phyloP scores from a whole-genome alignment of 345 rosid species.

The Hibiscus trionum region DNA sequence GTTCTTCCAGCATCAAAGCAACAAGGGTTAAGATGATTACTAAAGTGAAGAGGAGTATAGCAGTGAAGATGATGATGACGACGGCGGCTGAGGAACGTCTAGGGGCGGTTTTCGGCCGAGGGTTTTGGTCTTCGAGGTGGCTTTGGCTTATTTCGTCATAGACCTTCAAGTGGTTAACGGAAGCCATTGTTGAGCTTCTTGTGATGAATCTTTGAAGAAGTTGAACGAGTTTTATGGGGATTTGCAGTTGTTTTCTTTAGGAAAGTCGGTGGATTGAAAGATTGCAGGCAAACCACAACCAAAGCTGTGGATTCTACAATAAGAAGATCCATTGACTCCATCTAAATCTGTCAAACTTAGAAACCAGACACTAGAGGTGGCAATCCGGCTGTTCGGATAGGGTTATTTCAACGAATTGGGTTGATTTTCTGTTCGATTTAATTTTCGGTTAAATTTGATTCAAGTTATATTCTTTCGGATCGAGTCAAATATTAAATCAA shows the following conservation, averaged over 20 bases:
- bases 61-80: constrained; percentile 17
- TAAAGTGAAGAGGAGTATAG: constrained; percentile 36
- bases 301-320: no score
- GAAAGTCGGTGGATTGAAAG: background rate
- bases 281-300: background rate
- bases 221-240: background rate
- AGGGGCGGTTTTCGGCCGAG: constrained; percentile 24
- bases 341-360: no score
- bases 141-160: constrained; percentile 43
- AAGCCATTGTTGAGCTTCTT: constrained; percentile 36
- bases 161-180: constrained; percentile 48
- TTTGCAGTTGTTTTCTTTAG: no score
- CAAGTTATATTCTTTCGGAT: no score
- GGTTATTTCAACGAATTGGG: no score
- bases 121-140: constrained; percentile 30
- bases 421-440: no score
- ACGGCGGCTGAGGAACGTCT: constrained; percentile 26
- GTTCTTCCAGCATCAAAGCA: constrained; percentile 25
- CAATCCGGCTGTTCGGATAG: no score
- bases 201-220: background rate
- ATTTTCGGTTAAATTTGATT: no score
- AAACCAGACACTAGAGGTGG: no score
- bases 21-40: constrained; percentile 28
- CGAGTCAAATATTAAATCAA: no score
- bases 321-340: no score